Conservation (phyloP, 345 rosid genomes). For the Leavenworthia alabamica region DNA sequence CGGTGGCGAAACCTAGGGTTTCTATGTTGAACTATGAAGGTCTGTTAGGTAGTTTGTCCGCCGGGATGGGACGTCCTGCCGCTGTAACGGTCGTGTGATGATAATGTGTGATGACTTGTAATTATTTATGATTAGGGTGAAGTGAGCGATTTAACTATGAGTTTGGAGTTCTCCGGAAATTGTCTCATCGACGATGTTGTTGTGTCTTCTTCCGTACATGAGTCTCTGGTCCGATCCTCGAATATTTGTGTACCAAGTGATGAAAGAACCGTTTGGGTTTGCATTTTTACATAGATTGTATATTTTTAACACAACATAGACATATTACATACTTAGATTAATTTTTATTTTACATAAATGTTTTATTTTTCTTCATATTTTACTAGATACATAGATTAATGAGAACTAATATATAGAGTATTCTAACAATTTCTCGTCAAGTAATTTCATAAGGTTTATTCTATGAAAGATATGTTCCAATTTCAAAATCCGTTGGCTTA, state of each 20-base stretch:
- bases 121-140: background rate
- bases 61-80: conserved; percentile 34
- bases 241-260: background rate
- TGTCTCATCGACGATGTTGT: background rate
- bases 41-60: conserved; percentile 21
- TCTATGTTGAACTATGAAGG: conserved; percentile 69
- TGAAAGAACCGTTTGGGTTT: background rate
- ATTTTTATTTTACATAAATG: background rate
- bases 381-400: no score
- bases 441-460: no score
- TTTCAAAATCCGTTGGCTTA: no score
- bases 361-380: background rate
- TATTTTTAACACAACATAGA: background rate
- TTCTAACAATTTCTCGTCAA: no score
- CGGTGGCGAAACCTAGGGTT: conserved; percentile 42
- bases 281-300: background rate
- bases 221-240: background rate
- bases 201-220: background rate
- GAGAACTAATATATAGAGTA: no score
- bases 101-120: background rate
- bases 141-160: background rate
- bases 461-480: no score
- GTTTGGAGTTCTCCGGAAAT: background rate
- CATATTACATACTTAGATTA: no score
- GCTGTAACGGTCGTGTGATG: conserved; percentile 47